Evolutionary conservation across 345 rosid genomes (phyloP).

Genomic region (Hevea brasiliensis): DNA sequence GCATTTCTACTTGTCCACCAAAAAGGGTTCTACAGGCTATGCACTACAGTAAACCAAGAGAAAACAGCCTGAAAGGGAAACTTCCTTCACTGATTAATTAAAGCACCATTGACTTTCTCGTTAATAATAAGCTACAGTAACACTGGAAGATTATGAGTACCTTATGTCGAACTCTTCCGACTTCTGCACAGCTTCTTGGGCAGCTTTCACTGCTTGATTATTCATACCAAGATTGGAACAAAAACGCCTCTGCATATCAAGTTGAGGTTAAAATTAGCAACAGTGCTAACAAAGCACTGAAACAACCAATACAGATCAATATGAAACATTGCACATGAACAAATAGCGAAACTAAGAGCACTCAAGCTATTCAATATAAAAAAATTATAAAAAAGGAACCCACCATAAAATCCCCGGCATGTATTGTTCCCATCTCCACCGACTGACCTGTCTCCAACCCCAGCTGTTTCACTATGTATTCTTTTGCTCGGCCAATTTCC

Average conservation of each 20-base stretch:
- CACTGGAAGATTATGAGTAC: conserved; percentile 33
- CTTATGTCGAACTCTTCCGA: conserved; percentile 97
- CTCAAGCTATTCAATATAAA: not conserved
- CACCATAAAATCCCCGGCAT: conserved; percentile 99
- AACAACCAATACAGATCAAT: not conserved
- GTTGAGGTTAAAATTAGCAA: conserved; percentile 12
- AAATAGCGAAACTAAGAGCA: not conserved
- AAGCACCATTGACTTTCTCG: too few relatives aligned
- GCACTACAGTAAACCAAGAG: too few relatives aligned
- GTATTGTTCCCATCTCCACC: conserved; percentile 94
- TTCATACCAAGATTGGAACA: conserved; percentile 97
- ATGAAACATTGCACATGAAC: not conserved
- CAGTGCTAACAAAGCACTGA: not conserved
- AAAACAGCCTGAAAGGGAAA: too few relatives aligned
- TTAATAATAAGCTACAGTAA: too few relatives aligned
- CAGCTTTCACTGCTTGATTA: conserved; percentile 94
- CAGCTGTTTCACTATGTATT: conserved; percentile 93
- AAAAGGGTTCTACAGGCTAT: too few relatives aligned
- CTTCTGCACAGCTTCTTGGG: conserved; percentile 90
- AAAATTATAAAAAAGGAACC: conserved; percentile 15
- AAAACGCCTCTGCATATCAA: conserved; percentile 70
- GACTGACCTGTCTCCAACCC: conserved; percentile 93
- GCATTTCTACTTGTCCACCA: not conserved
- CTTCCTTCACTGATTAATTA: too few relatives aligned
- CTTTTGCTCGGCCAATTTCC: conserved; percentile 99